Percentiles rank a stretch among this genome's conserved stretches.
These are phyloP conservation scores for Camellia oleifera DNA, from an alignment of 179 eudicot species.

Conservation along the genomic window DNA sequence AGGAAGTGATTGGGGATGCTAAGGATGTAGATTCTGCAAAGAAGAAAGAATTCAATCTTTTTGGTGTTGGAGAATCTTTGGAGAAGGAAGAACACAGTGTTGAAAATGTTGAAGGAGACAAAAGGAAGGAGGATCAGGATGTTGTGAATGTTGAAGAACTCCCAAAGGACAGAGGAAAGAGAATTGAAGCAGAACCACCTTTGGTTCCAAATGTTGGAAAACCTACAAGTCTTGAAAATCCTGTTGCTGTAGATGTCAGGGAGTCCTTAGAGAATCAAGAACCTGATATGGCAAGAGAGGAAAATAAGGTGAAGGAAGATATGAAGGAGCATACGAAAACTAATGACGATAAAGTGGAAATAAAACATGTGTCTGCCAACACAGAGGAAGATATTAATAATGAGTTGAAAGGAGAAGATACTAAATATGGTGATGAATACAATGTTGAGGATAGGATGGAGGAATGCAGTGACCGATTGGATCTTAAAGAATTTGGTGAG, in stretches of 20 bases:
- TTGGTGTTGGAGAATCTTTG: conserved; percentile 25
- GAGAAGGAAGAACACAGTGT: conserved; percentile 24
- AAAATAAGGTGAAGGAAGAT: conserved; percentile 26
- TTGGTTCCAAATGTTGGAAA: conserved; percentile 20
- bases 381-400: conserved; percentile 30
- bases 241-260: not conserved
- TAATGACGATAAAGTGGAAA: conserved; percentile 19
- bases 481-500: conserved; percentile 48
- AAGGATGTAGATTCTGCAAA: conserved; percentile 18
- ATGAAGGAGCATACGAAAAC: conserved; percentile 13
- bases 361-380: conserved; percentile 21
- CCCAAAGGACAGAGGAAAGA: conserved; percentile 20
- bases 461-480: conserved; percentile 40
- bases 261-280: conserved; percentile 17
- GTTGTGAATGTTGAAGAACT: conserved; percentile 26
- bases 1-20: conserved; percentile 24
- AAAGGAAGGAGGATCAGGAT: conserved; percentile 31
- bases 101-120: conserved; percentile 28
- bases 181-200: conserved; percentile 15
- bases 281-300: conserved; percentile 15
- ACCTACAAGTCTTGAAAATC: conserved; percentile 20
- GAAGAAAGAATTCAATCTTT: conserved; percentile 16
- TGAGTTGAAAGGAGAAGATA: conserved; percentile 29
- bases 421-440: conserved; percentile 26
- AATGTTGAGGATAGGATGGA: conserved; percentile 32